phyloP scores from a whole-genome alignment of 2,329 filamentous ascomycete genomes.

The Calcarisporium arbuscula region DNA sequence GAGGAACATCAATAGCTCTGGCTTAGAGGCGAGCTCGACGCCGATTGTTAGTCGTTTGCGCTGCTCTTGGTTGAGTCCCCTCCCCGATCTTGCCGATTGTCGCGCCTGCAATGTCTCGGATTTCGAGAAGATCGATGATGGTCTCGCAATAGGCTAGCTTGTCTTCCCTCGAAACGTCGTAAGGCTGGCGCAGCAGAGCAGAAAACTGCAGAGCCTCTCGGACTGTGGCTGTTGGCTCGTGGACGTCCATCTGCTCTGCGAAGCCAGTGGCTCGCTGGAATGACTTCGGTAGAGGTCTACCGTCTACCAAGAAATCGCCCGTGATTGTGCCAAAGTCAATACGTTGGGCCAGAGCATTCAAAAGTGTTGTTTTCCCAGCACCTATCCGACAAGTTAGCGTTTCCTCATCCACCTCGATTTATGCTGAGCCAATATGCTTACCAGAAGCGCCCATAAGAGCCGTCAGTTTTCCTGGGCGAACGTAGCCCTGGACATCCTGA shows the following conservation, averaged over 20 bases:
- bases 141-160: constrained; percentile 64
- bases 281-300: constrained; percentile 61
- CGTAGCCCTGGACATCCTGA: constrained; percentile 75
- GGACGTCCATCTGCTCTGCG: constrained; percentile 59
- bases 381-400: constrained; percentile 21
- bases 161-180: constrained; percentile 49
- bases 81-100: constrained; percentile 53
- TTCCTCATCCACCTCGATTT: not conserved
- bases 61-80: constrained; percentile 56
- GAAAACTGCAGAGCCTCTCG: constrained; percentile 61
- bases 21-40: constrained; percentile 50
- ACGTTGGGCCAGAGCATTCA: constrained; percentile 68
- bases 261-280: constrained; percentile 78
- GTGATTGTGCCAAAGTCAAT: constrained; percentile 70
- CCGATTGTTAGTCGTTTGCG: constrained; percentile 51
- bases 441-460: constrained; percentile 64
- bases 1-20: constrained; percentile 57
- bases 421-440: constrained; percentile 11
- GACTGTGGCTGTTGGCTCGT: constrained; percentile 60
- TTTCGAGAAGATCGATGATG: constrained; percentile 62
- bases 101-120: constrained; percentile 60
- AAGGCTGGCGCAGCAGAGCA: constrained; percentile 55
- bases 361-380: constrained; percentile 65
- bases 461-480: constrained; percentile 74
- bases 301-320: constrained; percentile 76